Conservation (phyloP, 2,329 filamentous ascomycete species). For the Zelopaecilomyces penicillatus region DNA sequence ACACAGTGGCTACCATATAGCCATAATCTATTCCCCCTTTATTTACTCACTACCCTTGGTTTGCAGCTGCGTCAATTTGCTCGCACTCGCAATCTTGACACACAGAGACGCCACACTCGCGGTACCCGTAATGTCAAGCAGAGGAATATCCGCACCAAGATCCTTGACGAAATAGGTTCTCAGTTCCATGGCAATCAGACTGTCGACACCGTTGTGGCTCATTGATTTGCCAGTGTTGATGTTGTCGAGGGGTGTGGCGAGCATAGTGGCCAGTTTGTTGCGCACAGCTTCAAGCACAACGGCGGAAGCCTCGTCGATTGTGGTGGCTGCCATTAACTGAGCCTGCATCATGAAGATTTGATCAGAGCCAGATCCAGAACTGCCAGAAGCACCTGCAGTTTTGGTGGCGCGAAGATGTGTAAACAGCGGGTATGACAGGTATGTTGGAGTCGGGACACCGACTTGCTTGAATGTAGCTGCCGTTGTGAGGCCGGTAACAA, state of each 20-base stretch:
- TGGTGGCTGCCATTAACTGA: conserved; percentile 1
- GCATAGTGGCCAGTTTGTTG: conserved; percentile 3
- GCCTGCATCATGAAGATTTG: conserved; percentile 1
- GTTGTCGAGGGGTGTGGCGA: conserved; percentile 11
- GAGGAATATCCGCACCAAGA: conserved; percentile 15
- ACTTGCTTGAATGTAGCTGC: neutral
- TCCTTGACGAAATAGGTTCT: conserved; percentile 17
- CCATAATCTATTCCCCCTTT: too few relatives aligned
- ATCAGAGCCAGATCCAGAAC: neutral
- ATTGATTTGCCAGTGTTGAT: conserved; percentile 15
- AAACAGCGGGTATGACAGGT: conserved; percentile 3
- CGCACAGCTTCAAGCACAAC: conserved; percentile 2
- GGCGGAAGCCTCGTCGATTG: conserved; percentile 2
- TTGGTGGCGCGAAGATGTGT: conserved; percentile 2
- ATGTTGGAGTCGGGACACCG: conserved; percentile 3
- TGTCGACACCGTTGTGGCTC: conserved; percentile 17
- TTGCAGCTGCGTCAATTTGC: neutral
- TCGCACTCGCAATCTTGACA: conserved; percentile 1
- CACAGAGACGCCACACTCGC: conserved; percentile 1
- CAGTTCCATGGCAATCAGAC: conserved; percentile 19
- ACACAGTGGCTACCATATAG: too few relatives aligned
- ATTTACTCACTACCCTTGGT: too few relatives aligned
- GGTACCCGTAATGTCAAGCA: conserved; percentile 15
- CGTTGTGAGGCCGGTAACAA: conserved; percentile 4
- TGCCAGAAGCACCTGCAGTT: neutral